These are phyloP conservation scores for Ichthyophonus hoferi DNA, from an alignment of 208 protist species.

Conservation along the genomic window DNA sequence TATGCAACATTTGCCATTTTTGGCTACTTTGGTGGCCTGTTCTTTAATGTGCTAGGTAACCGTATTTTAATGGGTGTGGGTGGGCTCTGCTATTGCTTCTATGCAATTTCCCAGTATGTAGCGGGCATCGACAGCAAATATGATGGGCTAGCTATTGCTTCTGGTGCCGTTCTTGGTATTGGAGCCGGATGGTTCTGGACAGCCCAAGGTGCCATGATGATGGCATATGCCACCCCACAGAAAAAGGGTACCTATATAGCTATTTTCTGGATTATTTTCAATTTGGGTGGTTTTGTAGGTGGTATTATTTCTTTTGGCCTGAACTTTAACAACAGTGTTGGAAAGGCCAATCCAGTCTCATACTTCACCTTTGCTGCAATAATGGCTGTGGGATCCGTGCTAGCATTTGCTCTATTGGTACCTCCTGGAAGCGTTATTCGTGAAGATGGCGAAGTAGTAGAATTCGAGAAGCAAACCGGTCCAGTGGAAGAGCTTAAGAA, in stretches of 20 bases:
- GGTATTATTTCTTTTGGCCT: background rate
- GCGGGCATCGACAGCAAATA: background rate
- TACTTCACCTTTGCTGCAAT: slow-evolving; percentile 18
- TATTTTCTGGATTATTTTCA: slow-evolving; percentile 31
- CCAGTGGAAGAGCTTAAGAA: background rate
- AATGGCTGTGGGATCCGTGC: background rate
- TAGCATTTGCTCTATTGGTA: background rate
- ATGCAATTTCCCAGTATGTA: slow-evolving; percentile 4
- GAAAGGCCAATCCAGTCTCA: background rate
- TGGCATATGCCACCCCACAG: background rate
- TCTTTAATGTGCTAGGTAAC: slow-evolving; percentile 18
- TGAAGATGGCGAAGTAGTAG: background rate
- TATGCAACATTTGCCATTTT: background rate
- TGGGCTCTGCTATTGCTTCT: slow-evolving; percentile 13
- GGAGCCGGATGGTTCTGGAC: slow-evolving; percentile 13
- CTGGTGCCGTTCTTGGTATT: slow-evolving; percentile 18
- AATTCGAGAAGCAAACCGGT: background rate
- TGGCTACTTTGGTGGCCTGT: slow-evolving; percentile 8
- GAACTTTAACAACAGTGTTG: background rate
- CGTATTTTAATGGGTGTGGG: background rate
- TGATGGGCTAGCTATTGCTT: background rate
- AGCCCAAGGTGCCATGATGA: slow-evolving; percentile 9
- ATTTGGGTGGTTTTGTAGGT: slow-evolving; percentile 1
- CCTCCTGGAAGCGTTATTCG: background rate
- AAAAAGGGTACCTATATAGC: background rate